Evolutionary conservation across 2,329 filamentous ascomycete genomes (phyloP), one percentile per base, ranked within the genome.

Genomic region (Phialophora verrucosa): DNA sequence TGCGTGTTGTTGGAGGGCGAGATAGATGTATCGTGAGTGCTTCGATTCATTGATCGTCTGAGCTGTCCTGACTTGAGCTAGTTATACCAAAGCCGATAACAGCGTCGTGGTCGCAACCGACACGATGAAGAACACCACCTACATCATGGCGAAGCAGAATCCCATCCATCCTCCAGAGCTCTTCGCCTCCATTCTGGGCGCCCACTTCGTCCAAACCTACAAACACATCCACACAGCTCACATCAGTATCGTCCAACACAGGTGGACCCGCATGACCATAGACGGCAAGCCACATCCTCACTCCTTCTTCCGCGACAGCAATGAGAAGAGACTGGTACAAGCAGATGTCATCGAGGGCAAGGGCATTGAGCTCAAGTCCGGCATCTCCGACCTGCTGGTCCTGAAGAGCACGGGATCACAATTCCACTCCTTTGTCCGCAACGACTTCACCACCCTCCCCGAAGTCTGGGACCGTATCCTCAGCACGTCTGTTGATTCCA

Each of bases 81-180:
- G 92, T 71, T 99, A 97, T 85, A 99, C 94, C 69, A 80, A 87
- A 76, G 94, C 92, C 74, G 93, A 99, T 83, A 99, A 99, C 85
- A 91, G 90, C 74, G 91, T 96, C 71, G 88, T 99, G 66, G 94
- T 99, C 68, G 93, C 95, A 70, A 99, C 95, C 68, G 95, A 99
- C 81, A 94, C 93, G 29, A 96, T 98, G 83, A 99, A 99, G 84
- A 97, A 99, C 82, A 98, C 91, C 74, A 89, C 91, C 77, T 97
- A 95, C 84, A 93, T 99, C 81, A 90, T 92, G 76, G 94, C 95
- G 76, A 97, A 97, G 83, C 90, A 96, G 81, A 85, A 96, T 82
- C 91, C 93, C 38, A 91, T 99, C 74, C 92, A 90, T 73, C 93
- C 95, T 17, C 94, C 95, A 0, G 95, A 99, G 83, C 88, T 96